Percentiles rank a stretch among this genome's conserved stretches.
Conservation (phyloP, 2,329 filamentous ascomycete species). For the Fusarium secorum region DNA sequence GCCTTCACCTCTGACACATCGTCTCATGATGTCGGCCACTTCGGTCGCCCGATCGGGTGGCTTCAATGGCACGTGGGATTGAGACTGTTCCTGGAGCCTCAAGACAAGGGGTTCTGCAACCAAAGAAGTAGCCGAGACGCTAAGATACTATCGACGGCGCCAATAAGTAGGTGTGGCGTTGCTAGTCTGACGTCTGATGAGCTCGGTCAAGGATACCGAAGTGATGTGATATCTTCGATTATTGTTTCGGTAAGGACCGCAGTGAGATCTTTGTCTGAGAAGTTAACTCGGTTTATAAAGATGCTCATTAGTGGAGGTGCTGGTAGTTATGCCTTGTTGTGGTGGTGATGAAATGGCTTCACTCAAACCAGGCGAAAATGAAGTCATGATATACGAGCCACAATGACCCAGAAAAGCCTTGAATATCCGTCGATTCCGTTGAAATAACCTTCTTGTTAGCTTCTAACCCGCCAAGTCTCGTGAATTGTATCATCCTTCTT, state of each 20-base stretch:
- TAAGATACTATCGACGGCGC: background rate
- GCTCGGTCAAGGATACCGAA: constrained; percentile 5
- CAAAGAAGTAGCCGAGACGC: background rate
- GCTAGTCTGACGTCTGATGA: background rate
- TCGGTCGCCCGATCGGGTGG: constrained; percentile 37
- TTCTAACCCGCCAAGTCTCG: background rate
- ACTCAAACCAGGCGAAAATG: background rate
- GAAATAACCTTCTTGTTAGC: background rate
- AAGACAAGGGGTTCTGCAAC: background rate
- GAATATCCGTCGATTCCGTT: background rate
- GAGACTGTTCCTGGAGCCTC: background rate
- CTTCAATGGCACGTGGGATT: constrained; percentile 29
- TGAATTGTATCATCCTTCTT: background rate
- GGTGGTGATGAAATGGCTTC: background rate
- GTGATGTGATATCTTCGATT: background rate
- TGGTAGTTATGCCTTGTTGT: background rate
- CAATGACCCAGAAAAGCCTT: background rate
- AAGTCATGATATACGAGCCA: background rate
- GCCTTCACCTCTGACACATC: background rate
- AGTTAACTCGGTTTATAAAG: too few species aligned
- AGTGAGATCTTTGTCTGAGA: background rate
- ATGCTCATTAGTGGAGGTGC: background rate
- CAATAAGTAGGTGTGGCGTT: constrained; percentile 3
- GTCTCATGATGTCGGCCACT: constrained; percentile 4
- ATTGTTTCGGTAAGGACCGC: background rate